A percentile compares a stretch with the other conserved stretches of the same genome.
phyloP scores from a whole-genome alignment of 805 yeast species.

The Kuraishia capsulata region DNA sequence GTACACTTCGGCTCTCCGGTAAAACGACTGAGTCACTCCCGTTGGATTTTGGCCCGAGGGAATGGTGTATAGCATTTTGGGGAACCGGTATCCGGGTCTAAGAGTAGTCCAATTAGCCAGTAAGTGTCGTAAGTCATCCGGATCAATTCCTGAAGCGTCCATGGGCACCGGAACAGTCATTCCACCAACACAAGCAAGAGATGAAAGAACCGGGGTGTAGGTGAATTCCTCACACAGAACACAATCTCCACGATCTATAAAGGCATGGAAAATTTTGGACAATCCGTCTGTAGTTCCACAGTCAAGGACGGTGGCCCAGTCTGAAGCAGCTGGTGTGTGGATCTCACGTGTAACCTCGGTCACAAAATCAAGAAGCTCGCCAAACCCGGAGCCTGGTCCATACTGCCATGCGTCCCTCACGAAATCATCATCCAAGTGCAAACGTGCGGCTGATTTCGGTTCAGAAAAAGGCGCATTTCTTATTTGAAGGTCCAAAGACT shows the following conservation, averaged over 20 bases:
- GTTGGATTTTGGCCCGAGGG: conserved; percentile 68
- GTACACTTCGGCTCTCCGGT: conserved; percentile 38
- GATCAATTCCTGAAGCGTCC: conserved; percentile 39
- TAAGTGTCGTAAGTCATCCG: conserved; percentile 35
- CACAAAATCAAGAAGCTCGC: background rate
- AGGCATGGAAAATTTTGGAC: conserved; percentile 41
- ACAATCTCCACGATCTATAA: conserved; percentile 47
- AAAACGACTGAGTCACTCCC: conserved; percentile 44
- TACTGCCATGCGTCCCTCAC: background rate
- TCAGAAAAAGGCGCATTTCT: background rate
- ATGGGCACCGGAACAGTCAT: conserved; percentile 41
- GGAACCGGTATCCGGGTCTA: conserved; percentile 37
- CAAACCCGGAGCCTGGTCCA: background rate
- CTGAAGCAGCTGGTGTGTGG: conserved; percentile 38
- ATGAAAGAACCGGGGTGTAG: conserved; percentile 46
- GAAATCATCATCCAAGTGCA: background rate
- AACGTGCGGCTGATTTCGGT: background rate
- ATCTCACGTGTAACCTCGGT: conserved; percentile 11
- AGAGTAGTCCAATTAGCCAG: conserved; percentile 47
- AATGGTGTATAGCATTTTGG: conserved; percentile 54
- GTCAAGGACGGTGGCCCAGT: conserved; percentile 42
- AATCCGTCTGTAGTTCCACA: conserved; percentile 58
- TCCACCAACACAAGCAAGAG: conserved; percentile 36
- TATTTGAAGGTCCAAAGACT: background rate
- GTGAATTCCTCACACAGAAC: conserved; percentile 60